Conservation (phyloP, 805 yeast species). For the Metschnikowia lachancei region DNA sequence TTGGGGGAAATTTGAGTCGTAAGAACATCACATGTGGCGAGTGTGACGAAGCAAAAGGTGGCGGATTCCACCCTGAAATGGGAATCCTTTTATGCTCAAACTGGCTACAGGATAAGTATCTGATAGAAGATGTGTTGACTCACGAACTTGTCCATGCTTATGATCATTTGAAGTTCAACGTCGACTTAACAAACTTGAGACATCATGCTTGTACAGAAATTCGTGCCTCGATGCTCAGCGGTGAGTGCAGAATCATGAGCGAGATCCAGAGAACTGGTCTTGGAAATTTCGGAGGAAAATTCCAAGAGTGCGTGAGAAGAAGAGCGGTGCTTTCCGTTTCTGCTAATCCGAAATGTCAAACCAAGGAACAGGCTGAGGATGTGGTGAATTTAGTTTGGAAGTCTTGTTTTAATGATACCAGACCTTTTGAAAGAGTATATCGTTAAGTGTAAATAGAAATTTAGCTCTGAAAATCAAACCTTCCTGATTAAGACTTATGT, state of each 20-base stretch:
- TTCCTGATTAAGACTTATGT: too few species aligned
- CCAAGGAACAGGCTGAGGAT: conserved; percentile 67
- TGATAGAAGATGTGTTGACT: conserved; percentile 84
- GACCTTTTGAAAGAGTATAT: conserved; percentile 93
- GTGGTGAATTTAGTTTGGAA: conserved; percentile 88
- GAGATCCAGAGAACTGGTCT: conserved; percentile 64
- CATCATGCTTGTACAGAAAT: conserved; percentile 98
- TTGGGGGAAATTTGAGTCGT: conserved; percentile 49
- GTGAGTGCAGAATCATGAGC: conserved; percentile 89
- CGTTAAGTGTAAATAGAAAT: conserved; percentile 37
- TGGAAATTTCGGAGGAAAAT: conserved; percentile 67
- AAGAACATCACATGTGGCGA: conserved; percentile 69
- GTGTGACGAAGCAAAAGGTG: conserved; percentile 79
- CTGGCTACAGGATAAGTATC: conserved; percentile 68
- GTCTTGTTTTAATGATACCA: conserved; percentile 88
- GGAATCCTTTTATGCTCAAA: conserved; percentile 90
- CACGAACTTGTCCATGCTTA: conserved; percentile 94
- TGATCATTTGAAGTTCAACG: conserved; percentile 83
- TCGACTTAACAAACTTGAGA: conserved; percentile 77
- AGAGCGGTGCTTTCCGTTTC: conserved; percentile 81
- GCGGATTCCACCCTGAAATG: conserved; percentile 88
- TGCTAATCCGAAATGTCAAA: conserved; percentile 81
- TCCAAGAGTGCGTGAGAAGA: conserved; percentile 86
- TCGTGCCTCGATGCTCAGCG: conserved; percentile 87
- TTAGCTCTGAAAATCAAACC: not conserved